Evolutionary conservation across 176 grass and related monocot species (phyloP).

Genomic region (Zoysia pacifica): DNA sequence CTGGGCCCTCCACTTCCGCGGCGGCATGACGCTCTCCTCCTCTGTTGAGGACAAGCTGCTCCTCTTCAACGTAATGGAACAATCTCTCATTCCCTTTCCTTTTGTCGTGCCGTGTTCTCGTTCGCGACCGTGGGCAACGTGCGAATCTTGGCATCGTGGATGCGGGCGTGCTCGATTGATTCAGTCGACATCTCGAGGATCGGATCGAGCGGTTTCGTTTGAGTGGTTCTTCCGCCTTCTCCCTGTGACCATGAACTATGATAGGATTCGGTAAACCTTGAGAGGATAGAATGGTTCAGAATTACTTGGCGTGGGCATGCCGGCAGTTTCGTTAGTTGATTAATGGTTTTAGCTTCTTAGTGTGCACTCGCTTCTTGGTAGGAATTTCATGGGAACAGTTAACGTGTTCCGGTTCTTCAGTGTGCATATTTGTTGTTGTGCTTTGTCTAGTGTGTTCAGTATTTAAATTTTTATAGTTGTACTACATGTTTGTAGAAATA

Average conservation of each 20-base stretch:
- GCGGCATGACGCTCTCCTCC: slow-evolving; percentile 76
- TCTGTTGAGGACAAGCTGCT: slow-evolving; percentile 63
- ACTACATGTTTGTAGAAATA: neutral
- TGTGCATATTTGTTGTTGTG: neutral
- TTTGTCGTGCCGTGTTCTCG: neutral
- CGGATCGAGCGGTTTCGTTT: slow-evolving; percentile 22
- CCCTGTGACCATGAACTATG: neutral
- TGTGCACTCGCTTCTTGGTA: neutral
- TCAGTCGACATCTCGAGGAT: neutral
- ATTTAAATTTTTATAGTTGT: neutral
- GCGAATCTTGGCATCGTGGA: slow-evolving; percentile 14
- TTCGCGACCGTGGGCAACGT: neutral
- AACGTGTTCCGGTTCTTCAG: neutral
- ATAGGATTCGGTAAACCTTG: neutral
- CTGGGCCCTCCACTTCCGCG: slow-evolving; percentile 90
- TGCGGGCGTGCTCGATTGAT: slow-evolving; percentile 3
- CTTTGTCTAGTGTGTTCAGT: neutral
- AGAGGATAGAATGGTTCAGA: neutral
- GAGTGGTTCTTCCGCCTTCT: neutral
- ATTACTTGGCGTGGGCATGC: neutral
- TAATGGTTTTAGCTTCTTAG: slow-evolving; percentile 14
- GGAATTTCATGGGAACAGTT: neutral
- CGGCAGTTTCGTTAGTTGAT: neutral
- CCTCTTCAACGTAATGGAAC: slow-evolving; percentile 67
- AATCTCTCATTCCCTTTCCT: slow-evolving; percentile 7